These are phyloP conservation scores for Neurospora sp. DNA, from an alignment of 495 filamentous ascomycete species.

Conservation along the genomic window DNA sequence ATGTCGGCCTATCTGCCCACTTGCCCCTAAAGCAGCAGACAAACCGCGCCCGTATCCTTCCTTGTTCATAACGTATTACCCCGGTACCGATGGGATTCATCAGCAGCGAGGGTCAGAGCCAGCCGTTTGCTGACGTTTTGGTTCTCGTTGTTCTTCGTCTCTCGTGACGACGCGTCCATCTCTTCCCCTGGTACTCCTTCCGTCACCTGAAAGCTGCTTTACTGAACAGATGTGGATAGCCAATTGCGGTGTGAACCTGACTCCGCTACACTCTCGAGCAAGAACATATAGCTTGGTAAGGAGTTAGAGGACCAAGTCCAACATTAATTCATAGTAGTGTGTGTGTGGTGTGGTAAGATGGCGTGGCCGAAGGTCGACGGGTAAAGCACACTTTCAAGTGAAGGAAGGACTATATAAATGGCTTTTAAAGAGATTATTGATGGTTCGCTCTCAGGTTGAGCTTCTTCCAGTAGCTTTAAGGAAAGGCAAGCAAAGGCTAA, in stretches of 20 bases:
- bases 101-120: background rate
- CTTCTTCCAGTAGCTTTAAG: background rate
- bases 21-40: background rate
- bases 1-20: background rate
- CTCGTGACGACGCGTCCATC: background rate
- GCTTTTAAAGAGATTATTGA: background rate
- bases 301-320: background rate
- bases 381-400: background rate
- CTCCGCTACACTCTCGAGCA: background rate
- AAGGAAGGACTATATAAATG: background rate
- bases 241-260: background rate
- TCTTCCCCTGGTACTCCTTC: background rate
- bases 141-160: background rate
- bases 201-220: background rate
- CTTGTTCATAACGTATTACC: background rate
- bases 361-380: background rate
- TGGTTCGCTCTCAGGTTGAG: background rate
- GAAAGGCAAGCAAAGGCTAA: background rate
- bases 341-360: background rate
- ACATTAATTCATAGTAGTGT: background rate
- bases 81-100: background rate
- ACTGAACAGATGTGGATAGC: background rate
- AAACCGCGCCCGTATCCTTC: background rate
- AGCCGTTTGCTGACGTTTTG: background rate
- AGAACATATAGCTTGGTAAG: background rate